Evolutionary conservation across 2,329 filamentous ascomycete genomes (phyloP), one percentile per base, ranked within the genome.

Genomic region (Lecanicillium sp.): DNA sequence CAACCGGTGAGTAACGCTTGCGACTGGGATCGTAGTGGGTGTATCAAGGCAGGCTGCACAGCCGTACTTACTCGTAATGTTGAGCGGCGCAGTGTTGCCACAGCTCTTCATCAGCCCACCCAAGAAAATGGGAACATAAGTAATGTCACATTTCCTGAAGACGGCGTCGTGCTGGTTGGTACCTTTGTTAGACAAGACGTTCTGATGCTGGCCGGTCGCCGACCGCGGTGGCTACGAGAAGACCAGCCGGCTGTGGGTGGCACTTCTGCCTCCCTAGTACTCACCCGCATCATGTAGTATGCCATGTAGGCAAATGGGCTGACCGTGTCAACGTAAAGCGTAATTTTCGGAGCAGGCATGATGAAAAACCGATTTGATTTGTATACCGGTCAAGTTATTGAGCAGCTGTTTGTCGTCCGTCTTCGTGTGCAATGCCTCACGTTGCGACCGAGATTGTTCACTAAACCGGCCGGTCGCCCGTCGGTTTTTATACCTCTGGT

Each of bases 221-320:
- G n/a, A n/a, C n/a, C n/a, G n/a, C n/a, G n/a, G n/a, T n/a, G n/a
- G n/a, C n/a, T n/a, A n/a, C n/a, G n/a, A n/a, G n/a, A n/a, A n/a
- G n/a, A n/a, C n/a, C n/a, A 20, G 14, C 37, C 28, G 29, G 17
- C 17, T 29, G 15, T 25, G 28, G 13, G 9, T 10, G 14, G 27
- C 7, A 7, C 19, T 17, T 12, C 15, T 10, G 18, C 25, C n/a
- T 2, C 13, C 17, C n/a, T 14, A 20, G 17, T 28, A 56, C 61
- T 31, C 43, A 65, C 62, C n/a, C 54, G 48, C 4, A 65, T 41
- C 11, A 65, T 47, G 38, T 65, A 46, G 41, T 60, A 64, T 4
- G 59, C 61, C 40, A 56, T 47, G 39, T 65, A 65, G 3, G 55
- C 56, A 43, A 65, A 65, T 2, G 62, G 62, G 40, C 60, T 63